Conservation (phyloP, 1,284 basidiomycete genomes). For the Lignosus rhinocerotis region DNA sequence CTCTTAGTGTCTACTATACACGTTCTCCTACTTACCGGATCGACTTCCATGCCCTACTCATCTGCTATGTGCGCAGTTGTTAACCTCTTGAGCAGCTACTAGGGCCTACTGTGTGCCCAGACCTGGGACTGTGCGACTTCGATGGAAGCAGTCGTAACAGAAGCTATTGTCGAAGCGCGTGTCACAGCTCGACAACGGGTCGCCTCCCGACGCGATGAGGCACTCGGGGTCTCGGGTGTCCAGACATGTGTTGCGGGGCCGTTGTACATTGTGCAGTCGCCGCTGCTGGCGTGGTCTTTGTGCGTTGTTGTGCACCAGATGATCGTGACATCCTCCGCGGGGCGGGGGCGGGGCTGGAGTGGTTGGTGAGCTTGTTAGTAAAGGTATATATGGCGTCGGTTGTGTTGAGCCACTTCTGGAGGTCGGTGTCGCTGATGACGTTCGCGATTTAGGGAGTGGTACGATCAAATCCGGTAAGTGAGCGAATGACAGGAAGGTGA, state of each 20-base stretch:
- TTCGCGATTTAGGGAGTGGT: too few relatives aligned
- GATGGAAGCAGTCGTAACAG: background rate
- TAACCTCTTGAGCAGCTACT: too few relatives aligned
- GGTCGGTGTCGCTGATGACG: background rate
- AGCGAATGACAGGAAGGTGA: background rate
- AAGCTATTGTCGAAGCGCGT: background rate
- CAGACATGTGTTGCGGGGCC: background rate
- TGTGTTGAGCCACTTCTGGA: conserved; percentile 1
- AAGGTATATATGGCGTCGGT: conserved; percentile 1
- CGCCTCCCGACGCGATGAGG: background rate
- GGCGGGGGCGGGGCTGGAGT: background rate
- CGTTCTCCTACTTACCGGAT: too few relatives aligned
- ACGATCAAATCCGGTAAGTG: background rate
- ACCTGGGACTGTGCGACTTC: background rate
- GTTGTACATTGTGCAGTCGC: background rate
- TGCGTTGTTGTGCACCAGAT: background rate
- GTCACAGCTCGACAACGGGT: background rate
- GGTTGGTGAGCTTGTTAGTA: background rate
- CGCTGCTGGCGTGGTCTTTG: background rate
- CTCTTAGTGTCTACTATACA: too few relatives aligned
- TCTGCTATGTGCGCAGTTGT: too few relatives aligned
- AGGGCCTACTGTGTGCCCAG: too few relatives aligned
- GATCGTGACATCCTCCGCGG: background rate
- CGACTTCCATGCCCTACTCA: too few relatives aligned
- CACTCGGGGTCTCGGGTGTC: background rate